Conservation (phyloP, 2,329 filamentous ascomycete species). For the Colletotrichum costaricense region DNA sequence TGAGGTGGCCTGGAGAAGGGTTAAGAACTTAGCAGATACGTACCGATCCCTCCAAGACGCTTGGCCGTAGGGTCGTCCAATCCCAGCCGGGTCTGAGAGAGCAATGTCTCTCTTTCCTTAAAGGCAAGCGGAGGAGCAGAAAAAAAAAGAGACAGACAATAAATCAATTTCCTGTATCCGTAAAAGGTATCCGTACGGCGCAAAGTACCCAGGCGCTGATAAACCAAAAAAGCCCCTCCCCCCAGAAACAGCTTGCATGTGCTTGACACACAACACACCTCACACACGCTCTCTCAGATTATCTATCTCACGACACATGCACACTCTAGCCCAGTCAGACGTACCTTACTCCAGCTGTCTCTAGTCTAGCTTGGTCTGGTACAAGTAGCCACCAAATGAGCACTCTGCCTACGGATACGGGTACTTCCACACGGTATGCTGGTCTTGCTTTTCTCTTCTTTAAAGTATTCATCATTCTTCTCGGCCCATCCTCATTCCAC, state of each 20-base stretch:
- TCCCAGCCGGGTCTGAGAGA: background rate
- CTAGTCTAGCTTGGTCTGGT: background rate
- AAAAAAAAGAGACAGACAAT: background rate
- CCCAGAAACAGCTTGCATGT: background rate
- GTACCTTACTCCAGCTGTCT: background rate
- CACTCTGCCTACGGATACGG: background rate
- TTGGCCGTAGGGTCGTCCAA: background rate
- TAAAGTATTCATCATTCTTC: background rate
- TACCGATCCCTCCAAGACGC: background rate
- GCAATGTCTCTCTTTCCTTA: background rate
- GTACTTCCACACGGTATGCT: background rate
- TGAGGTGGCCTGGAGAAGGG: too few relatives aligned
- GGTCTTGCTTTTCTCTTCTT: background rate
- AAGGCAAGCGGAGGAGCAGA: background rate
- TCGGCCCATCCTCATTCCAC: background rate
- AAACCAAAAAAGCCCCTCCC: background rate
- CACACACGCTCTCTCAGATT: background rate
- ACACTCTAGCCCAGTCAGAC: background rate
- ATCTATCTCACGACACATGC: background rate
- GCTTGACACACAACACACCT: background rate
- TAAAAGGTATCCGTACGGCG: background rate
- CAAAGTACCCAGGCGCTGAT: background rate
- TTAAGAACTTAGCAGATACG: background rate
- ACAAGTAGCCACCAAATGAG: conserved; percentile 31
- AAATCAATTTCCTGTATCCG: background rate